Evolutionary conservation across 2,329 filamentous ascomycete species (phyloP).

Genomic region (Monosporascus sp.): DNA sequence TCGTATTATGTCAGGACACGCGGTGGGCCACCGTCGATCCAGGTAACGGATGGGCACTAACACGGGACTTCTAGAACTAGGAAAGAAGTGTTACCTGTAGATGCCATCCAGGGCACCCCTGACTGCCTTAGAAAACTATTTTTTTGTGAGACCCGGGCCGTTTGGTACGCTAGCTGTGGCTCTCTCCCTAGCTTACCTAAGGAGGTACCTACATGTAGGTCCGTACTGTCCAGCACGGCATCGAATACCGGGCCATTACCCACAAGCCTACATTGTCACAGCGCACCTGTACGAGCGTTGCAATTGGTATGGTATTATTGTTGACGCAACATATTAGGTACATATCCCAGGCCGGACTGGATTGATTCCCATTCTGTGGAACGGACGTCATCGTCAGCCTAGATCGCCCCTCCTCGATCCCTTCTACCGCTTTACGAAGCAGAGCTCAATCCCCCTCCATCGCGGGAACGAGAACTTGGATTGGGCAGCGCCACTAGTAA

Average conservation of each 20-base stretch:
- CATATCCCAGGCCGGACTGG: background rate
- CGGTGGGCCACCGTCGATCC: background rate
- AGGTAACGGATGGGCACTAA: background rate
- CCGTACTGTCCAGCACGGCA: background rate
- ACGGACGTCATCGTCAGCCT: constrained; percentile 12
- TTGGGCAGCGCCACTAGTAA: background rate
- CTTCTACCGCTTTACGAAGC: constrained; percentile 4
- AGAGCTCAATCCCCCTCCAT: background rate
- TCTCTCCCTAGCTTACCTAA: too few species aligned
- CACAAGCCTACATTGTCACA: background rate
- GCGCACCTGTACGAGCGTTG: too few species aligned
- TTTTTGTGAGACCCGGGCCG: background rate
- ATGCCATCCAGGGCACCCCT: background rate
- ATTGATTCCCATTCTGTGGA: constrained; percentile 8
- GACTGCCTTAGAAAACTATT: background rate
- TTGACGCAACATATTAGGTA: background rate
- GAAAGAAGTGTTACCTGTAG: background rate
- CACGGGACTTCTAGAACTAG: background rate
- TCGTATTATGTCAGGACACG: background rate
- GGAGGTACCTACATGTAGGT: background rate
- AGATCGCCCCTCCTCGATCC: constrained; percentile 2
- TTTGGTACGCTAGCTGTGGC: too few species aligned
- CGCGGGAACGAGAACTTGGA: too few species aligned
- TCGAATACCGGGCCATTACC: background rate
- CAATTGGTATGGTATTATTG: background rate